Percentiles rank a stretch among this genome's conserved stretches.
These are phyloP conservation scores for Penicillium turbatum DNA, from an alignment of 495 filamentous ascomycete genomes.

Conservation along the genomic window DNA sequence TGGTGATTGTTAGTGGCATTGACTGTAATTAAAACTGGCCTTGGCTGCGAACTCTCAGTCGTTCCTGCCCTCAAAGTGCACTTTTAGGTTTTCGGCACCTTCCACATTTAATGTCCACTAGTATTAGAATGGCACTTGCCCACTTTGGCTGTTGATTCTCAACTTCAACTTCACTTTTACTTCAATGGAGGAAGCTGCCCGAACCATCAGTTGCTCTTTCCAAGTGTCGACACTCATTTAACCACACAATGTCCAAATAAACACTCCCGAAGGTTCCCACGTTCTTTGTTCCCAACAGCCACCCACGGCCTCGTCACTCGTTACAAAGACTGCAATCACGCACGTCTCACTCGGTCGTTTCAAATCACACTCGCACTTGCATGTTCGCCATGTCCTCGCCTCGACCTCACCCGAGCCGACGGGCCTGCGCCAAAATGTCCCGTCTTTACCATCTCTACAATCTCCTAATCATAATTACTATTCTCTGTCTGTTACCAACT, in stretches of 20 bases:
- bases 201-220: neutral
- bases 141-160: too few relatives aligned
- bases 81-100: neutral
- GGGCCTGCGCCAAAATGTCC: slow-evolving; percentile 3
- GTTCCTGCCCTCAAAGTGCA: too few relatives aligned
- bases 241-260: neutral
- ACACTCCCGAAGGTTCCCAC: neutral
- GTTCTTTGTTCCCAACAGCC: neutral
- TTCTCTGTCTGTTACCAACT: slow-evolving; percentile 16
- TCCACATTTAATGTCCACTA: too few relatives aligned
- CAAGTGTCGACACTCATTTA: neutral
- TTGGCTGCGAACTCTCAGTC: too few relatives aligned
- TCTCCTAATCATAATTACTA: slow-evolving; percentile 25
- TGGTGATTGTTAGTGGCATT: too few relatives aligned
- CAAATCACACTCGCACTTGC: neutral
- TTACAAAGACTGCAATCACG: neutral
- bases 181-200: too few relatives aligned
- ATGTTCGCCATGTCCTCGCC: neutral
- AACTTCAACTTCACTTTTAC: neutral
- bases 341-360: neutral
- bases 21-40: too few relatives aligned
- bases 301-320: neutral
- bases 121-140: too few relatives aligned
- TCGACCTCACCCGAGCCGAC: slow-evolving; percentile 5
- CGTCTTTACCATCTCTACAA: slow-evolving; percentile 8